Evolutionary conservation across 805 yeast species (phyloP), one percentile per base, ranked within the genome.

Genomic region (Wickerhamomyces strasburgensis): DNA sequence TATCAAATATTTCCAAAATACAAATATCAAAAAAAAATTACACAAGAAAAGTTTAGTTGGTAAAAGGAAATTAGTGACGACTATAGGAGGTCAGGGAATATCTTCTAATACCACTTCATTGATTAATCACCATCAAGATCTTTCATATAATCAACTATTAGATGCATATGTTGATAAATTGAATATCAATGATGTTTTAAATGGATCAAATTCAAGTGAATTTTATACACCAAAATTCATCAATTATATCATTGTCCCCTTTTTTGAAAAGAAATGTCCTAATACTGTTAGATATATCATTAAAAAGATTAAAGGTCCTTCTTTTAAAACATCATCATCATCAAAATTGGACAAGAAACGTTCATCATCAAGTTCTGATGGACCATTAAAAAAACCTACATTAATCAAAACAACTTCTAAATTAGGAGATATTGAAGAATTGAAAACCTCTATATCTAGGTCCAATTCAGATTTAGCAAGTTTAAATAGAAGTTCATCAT

Each of bases 161-260:
- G 73, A 70, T 40, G 51, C 70, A 5, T 62, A 71, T 23, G 49
- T 75, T 3, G 83, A 76, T 49, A 70, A 75, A 42, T 57, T 77
- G 45, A 68, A 72, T 19, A 66, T 78, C 24, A 65, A 77, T 65
- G 82, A 77, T 44, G 63, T 73, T 5, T 50, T 78, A 10, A 44
- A 46, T 29, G 40, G 40, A 0, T 26, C 37, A 4, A 27, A 42
- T 3, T 35, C 43, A 8, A 30, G 38, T n/a, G 19, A 28, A 10
- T 18, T 19, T 6, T 38, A 32, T 24, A 33, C 46, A 14, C 35
- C 46, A 15, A 78, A 75, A 4, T 77, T 74, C 47, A 54, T 73
- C 27, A 73, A 68, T 4, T 70, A 69, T 43, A 73, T 76, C 7
- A 40, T 78, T 3, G 63, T 76, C 1, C 82, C 83, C 0, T 74